Evolutionary conservation across 2,329 filamentous ascomycete species (phyloP), one percentile per base, ranked within the genome.

Genomic region (Cladosporium phlei): DNA sequence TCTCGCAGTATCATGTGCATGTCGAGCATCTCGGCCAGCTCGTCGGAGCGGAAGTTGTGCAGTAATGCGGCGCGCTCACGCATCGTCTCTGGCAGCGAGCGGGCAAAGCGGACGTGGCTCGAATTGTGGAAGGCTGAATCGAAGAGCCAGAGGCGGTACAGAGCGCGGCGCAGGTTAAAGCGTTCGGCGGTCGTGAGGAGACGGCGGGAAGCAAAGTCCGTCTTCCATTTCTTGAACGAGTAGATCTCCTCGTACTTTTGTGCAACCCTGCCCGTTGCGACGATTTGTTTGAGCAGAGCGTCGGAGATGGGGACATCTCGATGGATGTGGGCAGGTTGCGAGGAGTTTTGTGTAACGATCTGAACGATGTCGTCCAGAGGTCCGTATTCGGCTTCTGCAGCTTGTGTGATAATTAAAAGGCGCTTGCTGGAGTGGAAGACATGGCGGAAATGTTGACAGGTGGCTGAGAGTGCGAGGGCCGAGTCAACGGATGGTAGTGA

Each of bases 141-240:
- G 59, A 79, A 82, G 6, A 81, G 70, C 79, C 79, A 82, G 9
- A 79, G 63, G 7, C 79, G 72, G 58, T 82, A 83, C 8, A 81
- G 64, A 8, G 79, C 79, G 30, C 78, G 71, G 9, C 79, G 72
- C 9, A 82, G 57, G 5, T 67, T 66, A 39, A 70, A 73, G 3
- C 72, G 69, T 58, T 83, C 79, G 2, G 66, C 50, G 27, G 53
- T 50, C 1, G 68, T 72, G 38, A 83, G 63, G 2, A 77, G 68
- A 8, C 79, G 75, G 8, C 79, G 73, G 47, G 73, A 67, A 47
- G 75, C 73, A 52, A 69, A 80, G 54, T 79, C 72, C 47, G 67
- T 58, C 55, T 79, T 80, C 79, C 79, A 83, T 59, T 80, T 80
- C 63, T 80, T 79, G 58, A 76, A 70, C 0, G 78, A 77, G 55